Conservation (phyloP, 2,329 filamentous ascomycete species). For the Cladosporium velox region DNA sequence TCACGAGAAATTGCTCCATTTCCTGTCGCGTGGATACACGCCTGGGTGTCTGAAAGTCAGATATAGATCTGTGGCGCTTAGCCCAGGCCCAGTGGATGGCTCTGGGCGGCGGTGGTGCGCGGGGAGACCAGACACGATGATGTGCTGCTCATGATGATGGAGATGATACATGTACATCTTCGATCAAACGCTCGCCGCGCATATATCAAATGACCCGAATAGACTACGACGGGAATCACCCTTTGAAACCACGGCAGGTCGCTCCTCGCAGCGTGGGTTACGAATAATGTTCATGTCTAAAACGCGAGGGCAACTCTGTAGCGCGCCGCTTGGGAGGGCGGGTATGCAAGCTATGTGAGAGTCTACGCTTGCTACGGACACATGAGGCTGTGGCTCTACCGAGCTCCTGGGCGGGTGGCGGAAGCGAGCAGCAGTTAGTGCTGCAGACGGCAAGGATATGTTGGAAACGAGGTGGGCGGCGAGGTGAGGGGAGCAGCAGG, state of each 20-base stretch:
- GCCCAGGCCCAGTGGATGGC: slow-evolving; percentile 7
- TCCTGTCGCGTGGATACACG: neutral
- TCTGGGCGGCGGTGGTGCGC: slow-evolving; percentile 5
- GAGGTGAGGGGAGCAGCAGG: slow-evolving; percentile 12
- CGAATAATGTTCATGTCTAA: slow-evolving; percentile 7
- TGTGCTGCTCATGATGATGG: slow-evolving; percentile 13
- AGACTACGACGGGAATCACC: slow-evolving; percentile 1
- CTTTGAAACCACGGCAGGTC: slow-evolving; percentile 8
- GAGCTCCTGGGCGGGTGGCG: slow-evolving; percentile 17
- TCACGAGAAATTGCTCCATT: slow-evolving; percentile 9
- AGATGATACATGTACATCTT: neutral
- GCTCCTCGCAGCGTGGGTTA: neutral
- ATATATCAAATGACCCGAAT: slow-evolving; percentile 8
- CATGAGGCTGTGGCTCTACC: slow-evolving; percentile 15
- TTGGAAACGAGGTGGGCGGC: slow-evolving; percentile 11
- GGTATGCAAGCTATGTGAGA: slow-evolving; percentile 2
- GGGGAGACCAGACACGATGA: neutral
- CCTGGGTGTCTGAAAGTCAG: slow-evolving; percentile 2
- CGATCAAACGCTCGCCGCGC: slow-evolving; percentile 5
- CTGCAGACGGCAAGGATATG: slow-evolving; percentile 16
- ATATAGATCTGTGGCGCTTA: slow-evolving; percentile 16
- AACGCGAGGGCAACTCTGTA: slow-evolving; percentile 20
- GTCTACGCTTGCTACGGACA: neutral
- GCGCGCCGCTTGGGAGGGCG: slow-evolving; percentile 1
- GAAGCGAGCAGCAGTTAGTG: slow-evolving; percentile 8